phyloP scores from a whole-genome alignment of 495 filamentous ascomycete species.

The Penicillium cinerascens region DNA sequence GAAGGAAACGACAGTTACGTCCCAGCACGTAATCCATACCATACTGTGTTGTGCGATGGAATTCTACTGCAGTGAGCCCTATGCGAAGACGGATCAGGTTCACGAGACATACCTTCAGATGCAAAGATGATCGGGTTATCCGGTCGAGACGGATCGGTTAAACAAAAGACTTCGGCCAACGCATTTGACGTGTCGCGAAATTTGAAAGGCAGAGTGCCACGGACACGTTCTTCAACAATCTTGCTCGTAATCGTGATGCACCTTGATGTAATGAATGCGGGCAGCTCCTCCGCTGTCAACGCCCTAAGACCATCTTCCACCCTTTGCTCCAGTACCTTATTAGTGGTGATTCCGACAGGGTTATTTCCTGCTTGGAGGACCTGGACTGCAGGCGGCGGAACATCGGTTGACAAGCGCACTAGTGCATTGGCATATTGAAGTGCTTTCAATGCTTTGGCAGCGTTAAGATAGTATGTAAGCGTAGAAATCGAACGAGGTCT shows the following conservation, averaged over 20 bases:
- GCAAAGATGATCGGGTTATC: constrained; percentile 80
- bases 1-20: constrained; percentile 61
- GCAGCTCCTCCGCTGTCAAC: constrained; percentile 63
- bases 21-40: constrained; percentile 56
- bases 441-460: constrained; percentile 65
- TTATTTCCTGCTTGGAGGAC: constrained; percentile 43
- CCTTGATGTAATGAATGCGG: constrained; percentile 59
- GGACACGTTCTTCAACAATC: constrained; percentile 34
- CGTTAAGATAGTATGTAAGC: constrained; percentile 62
- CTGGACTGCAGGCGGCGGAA: constrained; percentile 37
- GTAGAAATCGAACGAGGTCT: constrained; percentile 67
- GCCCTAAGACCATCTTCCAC: constrained; percentile 54
- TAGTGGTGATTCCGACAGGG: constrained; percentile 43
- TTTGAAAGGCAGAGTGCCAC: constrained; percentile 32
- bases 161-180: constrained; percentile 70
- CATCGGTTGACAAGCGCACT: constrained; percentile 40
- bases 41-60: constrained; percentile 62
- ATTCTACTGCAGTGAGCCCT: constrained; percentile 38
- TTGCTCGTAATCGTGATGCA: constrained; percentile 36
- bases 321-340: constrained; percentile 55
- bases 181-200: constrained; percentile 62
- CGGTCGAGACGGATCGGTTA: constrained; percentile 68
- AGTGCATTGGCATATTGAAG: constrained; percentile 66
- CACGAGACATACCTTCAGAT: constrained; percentile 57
- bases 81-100: not conserved